Base-by-base conservation (phyloP, 2,329 filamentous ascomycete genomes). In the Nakataea oryzae region DNA sequence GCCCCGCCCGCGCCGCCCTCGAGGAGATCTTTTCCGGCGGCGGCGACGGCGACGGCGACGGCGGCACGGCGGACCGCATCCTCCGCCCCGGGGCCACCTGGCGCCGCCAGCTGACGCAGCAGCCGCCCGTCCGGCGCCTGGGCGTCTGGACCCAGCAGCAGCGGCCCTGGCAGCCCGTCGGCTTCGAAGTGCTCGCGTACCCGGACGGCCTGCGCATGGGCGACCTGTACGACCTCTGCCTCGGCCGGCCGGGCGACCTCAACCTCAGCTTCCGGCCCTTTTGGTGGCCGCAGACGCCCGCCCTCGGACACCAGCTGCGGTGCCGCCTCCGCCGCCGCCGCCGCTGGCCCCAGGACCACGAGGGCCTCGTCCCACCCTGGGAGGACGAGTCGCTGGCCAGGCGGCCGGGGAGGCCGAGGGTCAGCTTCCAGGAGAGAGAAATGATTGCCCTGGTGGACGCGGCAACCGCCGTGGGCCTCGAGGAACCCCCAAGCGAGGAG, bases 71-170 rank as follows among this genome's bases (percentile, higher is more conserved):
- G 28, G 50, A 57, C 24, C 29, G 4, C 7, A 41, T 62, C 27
- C 27, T 60, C 13, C 63, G 50, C 1, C 4, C 24, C n/a, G 55
- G 56, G 12, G 58, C 64, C 32, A 60, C 47, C 57, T 65, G 64
- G 64, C 62, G 57, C 28, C 21, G 26, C 3, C 61, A 61, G 64
- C 61, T 65, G 28, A 56, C 62, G 24, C 59, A 63, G 54, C 63
- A 65, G 24, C 64, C 64, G 14, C 56, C 63, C 27, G 54, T 58
- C 14, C 32, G 21, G 26, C 59, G 58, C 24, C 24, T 65, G 14
- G 62, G 62, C 3, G 9, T 64, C 9, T 64, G 63, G 63, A 61
- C 14, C 56, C 27, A 58, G 56, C 56, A 14, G 5, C 56, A 58
- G 56, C n/a, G 21, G 27, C 54, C 8, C 21, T 2, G 41, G 41